Conservation (phyloP, 345 rosid species). For the Salix viminalis region DNA sequence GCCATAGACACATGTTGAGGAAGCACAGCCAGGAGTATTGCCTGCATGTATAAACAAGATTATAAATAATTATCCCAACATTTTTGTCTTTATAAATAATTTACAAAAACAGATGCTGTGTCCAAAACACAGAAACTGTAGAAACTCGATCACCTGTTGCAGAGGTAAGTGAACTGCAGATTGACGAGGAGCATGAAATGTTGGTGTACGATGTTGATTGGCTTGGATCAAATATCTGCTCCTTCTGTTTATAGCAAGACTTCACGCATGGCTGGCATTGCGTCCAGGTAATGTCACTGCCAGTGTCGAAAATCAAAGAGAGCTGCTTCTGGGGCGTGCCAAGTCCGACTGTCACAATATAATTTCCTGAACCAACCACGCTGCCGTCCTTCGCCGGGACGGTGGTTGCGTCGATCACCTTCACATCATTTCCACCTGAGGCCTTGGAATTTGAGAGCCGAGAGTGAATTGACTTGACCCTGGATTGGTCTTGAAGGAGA, state of each 20-base stretch:
- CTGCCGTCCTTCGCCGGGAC: constrained; percentile 63
- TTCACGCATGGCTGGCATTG: constrained; percentile 28
- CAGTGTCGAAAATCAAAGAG: constrained; percentile 27
- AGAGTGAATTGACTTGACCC: constrained; percentile 59
- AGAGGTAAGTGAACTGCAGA: constrained; percentile 46
- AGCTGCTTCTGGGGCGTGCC: constrained; percentile 23
- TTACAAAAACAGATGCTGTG: too few relatives aligned
- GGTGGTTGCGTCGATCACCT: constrained; percentile 26
- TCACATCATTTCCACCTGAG: background rate
- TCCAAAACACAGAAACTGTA: too few relatives aligned
- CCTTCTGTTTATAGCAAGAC: constrained; percentile 25
- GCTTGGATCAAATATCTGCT: constrained; percentile 11
- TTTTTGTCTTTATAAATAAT: too few relatives aligned
- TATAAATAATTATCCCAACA: too few relatives aligned
- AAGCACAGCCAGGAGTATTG: constrained; percentile 37
- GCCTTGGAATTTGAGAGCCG: constrained; percentile 27
- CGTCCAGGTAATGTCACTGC: constrained; percentile 30
- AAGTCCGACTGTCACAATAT: constrained; percentile 22
- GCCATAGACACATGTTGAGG: constrained; percentile 62
- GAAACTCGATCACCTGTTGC: constrained; percentile 38
- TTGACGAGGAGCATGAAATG: constrained; percentile 45
- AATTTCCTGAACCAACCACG: constrained; percentile 29
- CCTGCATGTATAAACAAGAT: constrained; percentile 30
- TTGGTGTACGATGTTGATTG: constrained; percentile 54
- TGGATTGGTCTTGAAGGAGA: constrained; percentile 53